Percentiles rank a stretch among this genome's conserved stretches.
Evolutionary conservation across 1,284 basidiomycete genomes (phyloP).

Genomic region (Ganoderma lucidum): DNA sequence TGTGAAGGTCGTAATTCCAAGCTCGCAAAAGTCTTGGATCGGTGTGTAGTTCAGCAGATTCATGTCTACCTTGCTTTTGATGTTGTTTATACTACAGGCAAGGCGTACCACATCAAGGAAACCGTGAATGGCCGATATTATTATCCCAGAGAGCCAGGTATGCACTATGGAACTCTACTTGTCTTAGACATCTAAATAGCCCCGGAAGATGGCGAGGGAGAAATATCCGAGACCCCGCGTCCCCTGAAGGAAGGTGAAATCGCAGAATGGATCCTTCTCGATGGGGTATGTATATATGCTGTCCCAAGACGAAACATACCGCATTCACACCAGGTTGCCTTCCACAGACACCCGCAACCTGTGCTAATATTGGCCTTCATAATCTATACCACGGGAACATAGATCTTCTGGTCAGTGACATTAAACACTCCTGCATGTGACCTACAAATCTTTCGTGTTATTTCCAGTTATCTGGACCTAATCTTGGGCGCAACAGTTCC

Average conservation of each 20-base stretch:
- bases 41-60: slow-evolving; percentile 49
- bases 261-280: slow-evolving; percentile 89
- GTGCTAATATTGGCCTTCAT: slow-evolving; percentile 88
- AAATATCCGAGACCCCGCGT: slow-evolving; percentile 66
- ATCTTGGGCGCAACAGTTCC: slow-evolving; percentile 85
- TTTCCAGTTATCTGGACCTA: slow-evolving; percentile 75
- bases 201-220: slow-evolving; percentile 73
- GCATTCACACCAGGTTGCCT: not conserved
- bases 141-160: slow-evolving; percentile 76
- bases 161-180: slow-evolving; percentile 12
- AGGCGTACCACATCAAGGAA: slow-evolving; percentile 87
- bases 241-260: slow-evolving; percentile 79
- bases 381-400: slow-evolving; percentile 87
- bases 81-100: slow-evolving; percentile 55
- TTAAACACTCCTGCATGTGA: not conserved
- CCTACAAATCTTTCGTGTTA: not conserved
- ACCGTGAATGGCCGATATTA: slow-evolving; percentile 80
- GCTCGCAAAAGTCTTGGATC: slow-evolving; percentile 92
- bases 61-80: not conserved
- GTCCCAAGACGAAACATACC: not conserved
- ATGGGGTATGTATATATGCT: slow-evolving; percentile 65
- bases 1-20: slow-evolving; percentile 89
- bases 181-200: not conserved
- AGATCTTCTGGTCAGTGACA: slow-evolving; percentile 77
- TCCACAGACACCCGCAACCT: slow-evolving; percentile 86